Evolutionary conservation across 129 eudicot genomes (phyloP).

Genomic region (Chrysanthemum makinoi): DNA sequence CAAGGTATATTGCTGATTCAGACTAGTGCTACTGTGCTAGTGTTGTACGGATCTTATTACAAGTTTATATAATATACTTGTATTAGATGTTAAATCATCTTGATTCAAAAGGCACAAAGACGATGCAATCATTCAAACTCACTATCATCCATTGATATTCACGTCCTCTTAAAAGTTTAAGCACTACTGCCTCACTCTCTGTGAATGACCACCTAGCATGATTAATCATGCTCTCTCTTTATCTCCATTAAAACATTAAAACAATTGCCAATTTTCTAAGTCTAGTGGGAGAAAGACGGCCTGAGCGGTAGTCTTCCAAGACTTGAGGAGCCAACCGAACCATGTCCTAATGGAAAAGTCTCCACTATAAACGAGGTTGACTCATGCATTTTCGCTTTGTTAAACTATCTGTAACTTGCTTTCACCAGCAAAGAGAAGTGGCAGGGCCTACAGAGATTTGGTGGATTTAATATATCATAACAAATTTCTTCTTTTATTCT

Average conservation of each 20-base stretch:
- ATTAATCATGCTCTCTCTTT: slow-evolving; percentile 20
- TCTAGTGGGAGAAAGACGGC: slow-evolving; percentile 16
- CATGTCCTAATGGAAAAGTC: slow-evolving; percentile 17
- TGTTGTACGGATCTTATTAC: neutral
- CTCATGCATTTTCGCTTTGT: neutral
- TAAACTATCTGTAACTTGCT: no score
- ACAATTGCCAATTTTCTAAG: slow-evolving; percentile 9
- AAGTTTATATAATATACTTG: neutral
- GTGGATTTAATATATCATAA: neutral
- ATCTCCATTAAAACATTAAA: neutral
- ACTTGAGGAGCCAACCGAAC: slow-evolving; percentile 46
- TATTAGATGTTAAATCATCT: neutral
- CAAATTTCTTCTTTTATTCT: slow-evolving; percentile 6
- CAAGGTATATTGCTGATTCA: neutral
- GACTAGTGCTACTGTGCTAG: neutral
- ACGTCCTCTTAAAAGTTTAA: slow-evolving; percentile 9
- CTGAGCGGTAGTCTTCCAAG: slow-evolving; percentile 31
- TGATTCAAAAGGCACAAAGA: neutral
- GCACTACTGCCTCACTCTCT: neutral
- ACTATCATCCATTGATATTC: neutral
- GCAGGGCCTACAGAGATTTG: neutral
- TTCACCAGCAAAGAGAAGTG: no score
- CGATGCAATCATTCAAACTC: neutral
- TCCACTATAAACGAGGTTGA: slow-evolving; percentile 7
- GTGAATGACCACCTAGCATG: slow-evolving; percentile 35